These are phyloP conservation scores for Pueraria montana DNA, from an alignment of 306 rosid genomes.

Conservation along the genomic window DNA sequence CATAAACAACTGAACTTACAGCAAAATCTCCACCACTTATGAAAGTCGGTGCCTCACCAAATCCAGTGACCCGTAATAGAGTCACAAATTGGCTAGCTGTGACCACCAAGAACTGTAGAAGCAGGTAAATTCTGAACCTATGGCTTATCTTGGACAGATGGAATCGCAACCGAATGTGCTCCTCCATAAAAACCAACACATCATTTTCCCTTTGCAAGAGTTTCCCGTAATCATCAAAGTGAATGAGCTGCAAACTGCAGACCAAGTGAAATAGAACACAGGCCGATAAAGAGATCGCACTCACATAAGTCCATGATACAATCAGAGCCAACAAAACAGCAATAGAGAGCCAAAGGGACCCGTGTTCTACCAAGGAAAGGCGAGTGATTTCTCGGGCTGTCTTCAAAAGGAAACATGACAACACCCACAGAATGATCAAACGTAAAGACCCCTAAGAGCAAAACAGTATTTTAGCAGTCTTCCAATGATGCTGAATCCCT, in stretches of 20 bases:
- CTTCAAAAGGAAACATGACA: constrained; percentile 11
- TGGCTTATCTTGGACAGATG: constrained; percentile 18
- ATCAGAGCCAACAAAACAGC: not conserved
- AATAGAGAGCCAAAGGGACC: not conserved
- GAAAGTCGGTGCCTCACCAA: not conserved
- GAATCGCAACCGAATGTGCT: not conserved
- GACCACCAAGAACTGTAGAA: constrained; percentile 9
- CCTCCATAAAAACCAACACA: not conserved
- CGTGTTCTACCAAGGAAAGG: not conserved
- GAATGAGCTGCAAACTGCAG: not conserved
- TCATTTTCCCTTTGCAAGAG: constrained; percentile 60
- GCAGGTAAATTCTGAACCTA: constrained; percentile 4
- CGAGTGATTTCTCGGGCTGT: constrained; percentile 16
- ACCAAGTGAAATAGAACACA: constrained; percentile 19
- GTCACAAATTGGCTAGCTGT: constrained; percentile 12
- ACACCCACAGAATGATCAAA: constrained; percentile 2
- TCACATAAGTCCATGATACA: not conserved
- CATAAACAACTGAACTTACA: not conserved
- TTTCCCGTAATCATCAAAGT: constrained; percentile 60
- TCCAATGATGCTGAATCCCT: not conserved
- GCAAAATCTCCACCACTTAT: constrained; percentile 13
- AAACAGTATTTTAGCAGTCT: not conserved
- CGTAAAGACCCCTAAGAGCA: constrained; percentile 3
- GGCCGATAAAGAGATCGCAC: constrained; percentile 19
- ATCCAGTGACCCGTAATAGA: not conserved